phyloP scores from a whole-genome alignment of 257 asterid species.

The Jacaranda mimosifolia region DNA sequence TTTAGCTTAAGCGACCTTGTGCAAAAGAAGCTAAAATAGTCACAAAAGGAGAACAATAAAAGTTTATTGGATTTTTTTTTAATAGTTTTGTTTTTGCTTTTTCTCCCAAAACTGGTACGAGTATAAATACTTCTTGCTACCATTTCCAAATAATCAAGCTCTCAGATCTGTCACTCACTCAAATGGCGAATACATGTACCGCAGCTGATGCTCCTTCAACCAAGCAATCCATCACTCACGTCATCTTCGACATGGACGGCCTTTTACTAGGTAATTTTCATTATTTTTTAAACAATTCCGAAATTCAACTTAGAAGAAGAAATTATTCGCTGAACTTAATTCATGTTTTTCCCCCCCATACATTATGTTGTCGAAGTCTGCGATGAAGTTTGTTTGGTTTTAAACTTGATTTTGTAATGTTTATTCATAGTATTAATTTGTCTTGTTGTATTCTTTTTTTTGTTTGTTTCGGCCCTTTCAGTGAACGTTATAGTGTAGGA shows the following conservation, averaged over 20 bases:
- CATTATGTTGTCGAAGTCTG: conserved; percentile 7
- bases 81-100: not conserved
- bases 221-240: conserved; percentile 74
- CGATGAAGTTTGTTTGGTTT: conserved; percentile 1
- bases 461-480: not conserved
- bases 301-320: not conserved
- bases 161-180: conserved; percentile 38
- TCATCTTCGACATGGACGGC: conserved; percentile 97
- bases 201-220: conserved; percentile 37
- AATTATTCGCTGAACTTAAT: conserved; percentile 5
- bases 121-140: not conserved
- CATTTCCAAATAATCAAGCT: conserved; percentile 5
- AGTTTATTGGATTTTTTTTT: no score
- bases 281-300: not conserved
- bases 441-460: not conserved
- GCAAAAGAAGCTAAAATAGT: no score
- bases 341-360: not conserved
- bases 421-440: not conserved
- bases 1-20: no score
- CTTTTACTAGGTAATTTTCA: conserved; percentile 78
- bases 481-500: not conserved
- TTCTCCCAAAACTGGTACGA: not conserved
- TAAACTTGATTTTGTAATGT: not conserved
- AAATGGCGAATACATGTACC: conserved; percentile 56
- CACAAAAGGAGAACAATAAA: no score